These are phyloP conservation scores for Cladophialophora yegresii DNA, from an alignment of 2,329 filamentous ascomycete species.

Conservation along the genomic window DNA sequence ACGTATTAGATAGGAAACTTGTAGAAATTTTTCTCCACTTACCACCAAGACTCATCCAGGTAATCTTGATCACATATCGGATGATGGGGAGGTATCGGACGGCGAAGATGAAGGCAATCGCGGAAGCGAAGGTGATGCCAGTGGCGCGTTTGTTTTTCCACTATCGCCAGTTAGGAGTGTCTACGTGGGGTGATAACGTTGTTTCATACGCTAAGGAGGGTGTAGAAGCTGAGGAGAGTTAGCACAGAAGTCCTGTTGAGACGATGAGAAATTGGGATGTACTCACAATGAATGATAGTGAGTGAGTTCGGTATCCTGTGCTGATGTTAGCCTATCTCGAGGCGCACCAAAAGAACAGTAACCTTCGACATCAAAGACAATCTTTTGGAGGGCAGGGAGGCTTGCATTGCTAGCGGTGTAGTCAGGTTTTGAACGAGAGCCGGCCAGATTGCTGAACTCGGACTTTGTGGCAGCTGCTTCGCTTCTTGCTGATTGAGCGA, in stretches of 20 bases:
- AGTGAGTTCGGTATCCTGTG: constrained; percentile 58
- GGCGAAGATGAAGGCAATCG: constrained; percentile 62
- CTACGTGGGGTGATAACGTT: not conserved
- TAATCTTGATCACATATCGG: constrained; percentile 62
- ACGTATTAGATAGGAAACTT: constrained; percentile 14
- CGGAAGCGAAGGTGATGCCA: constrained; percentile 59
- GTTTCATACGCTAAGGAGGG: constrained; percentile 59
- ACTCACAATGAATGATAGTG: constrained; percentile 16
- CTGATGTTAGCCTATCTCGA: not conserved
- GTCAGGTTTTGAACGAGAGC: constrained; percentile 55
- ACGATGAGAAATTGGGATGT: constrained; percentile 61
- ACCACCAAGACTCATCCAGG: constrained; percentile 62
- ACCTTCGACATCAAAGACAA: not conserved
- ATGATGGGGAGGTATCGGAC: constrained; percentile 64
- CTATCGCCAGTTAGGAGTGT: constrained; percentile 41
- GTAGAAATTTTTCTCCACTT: constrained; percentile 38
- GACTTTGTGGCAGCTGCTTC: constrained; percentile 58
- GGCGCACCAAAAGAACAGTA: not conserved
- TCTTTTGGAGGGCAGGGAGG: not conserved
- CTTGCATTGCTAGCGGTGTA: constrained; percentile 55
- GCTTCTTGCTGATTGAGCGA: constrained; percentile 57
- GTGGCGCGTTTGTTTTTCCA: constrained; percentile 69
- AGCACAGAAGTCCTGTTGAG: constrained; percentile 37
- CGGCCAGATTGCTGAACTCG: constrained; percentile 61
- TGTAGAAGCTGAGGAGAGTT: constrained; percentile 54